Conservation (phyloP, 2,329 filamentous ascomycete species). For the Lachnellula arida region DNA sequence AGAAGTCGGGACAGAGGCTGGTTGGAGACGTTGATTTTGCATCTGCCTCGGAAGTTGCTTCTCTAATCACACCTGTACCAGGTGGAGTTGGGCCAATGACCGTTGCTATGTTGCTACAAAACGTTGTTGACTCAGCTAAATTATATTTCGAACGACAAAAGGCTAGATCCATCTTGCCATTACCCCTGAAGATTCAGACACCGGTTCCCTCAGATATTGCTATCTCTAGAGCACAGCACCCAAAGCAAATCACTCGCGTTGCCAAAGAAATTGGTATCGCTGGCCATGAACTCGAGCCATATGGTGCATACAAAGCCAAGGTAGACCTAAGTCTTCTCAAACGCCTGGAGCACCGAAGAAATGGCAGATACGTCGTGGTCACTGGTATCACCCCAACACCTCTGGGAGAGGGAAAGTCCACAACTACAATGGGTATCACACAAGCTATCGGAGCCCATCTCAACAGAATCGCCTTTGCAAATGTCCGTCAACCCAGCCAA, state of each 20-base stretch:
- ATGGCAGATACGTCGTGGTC: conserved; percentile 89
- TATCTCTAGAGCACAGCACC: conserved; percentile 80
- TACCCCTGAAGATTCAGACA: conserved; percentile 72
- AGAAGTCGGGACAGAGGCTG: conserved; percentile 86
- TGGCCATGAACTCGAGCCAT: conserved; percentile 85
- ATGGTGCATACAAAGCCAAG: conserved; percentile 94
- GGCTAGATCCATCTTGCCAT: conserved; percentile 69
- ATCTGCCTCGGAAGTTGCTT: conserved; percentile 77
- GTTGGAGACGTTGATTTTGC: conserved; percentile 96
- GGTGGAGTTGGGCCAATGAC: conserved; percentile 99
- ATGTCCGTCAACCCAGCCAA: conserved; percentile 94
- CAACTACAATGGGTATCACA: conserved; percentile 91
- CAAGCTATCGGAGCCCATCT: conserved; percentile 90
- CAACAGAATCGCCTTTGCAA: conserved; percentile 85
- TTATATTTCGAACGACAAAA: conserved; percentile 80
- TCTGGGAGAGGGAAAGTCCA: conserved; percentile 95
- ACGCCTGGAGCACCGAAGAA: conserved; percentile 77
- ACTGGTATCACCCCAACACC: conserved; percentile 96
- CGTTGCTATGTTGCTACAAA: conserved; percentile 95
- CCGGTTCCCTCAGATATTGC: conserved; percentile 96
- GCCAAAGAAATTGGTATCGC: conserved; percentile 85
- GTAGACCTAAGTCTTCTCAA: conserved; percentile 78
- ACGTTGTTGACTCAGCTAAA: conserved; percentile 83
- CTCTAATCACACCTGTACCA: conserved; percentile 90
- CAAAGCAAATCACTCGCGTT: conserved; percentile 84